Conservation (phyloP, 2,329 filamentous ascomycete species). For the Xylaria sp. region DNA sequence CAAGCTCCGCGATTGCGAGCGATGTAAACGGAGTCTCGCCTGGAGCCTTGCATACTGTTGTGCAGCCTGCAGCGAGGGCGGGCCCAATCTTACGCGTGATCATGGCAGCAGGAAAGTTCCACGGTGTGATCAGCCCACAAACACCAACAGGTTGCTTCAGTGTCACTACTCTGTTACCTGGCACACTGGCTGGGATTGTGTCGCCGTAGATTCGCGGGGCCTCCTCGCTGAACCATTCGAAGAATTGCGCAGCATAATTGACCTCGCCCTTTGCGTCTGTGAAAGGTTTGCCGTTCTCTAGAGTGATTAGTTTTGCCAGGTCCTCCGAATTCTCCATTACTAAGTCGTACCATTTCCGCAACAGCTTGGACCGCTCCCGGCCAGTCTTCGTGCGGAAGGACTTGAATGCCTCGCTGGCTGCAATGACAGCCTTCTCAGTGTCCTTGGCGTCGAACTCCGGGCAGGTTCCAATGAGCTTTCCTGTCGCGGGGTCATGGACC, state of each 20-base stretch:
- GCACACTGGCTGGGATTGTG: conserved; percentile 75
- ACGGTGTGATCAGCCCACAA: conserved; percentile 84
- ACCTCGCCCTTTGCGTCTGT: conserved; percentile 80
- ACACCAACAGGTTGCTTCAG: conserved; percentile 87
- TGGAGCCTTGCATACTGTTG: conserved; percentile 90
- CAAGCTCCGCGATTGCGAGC: conserved; percentile 87
- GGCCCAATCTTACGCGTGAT: conserved; percentile 77
- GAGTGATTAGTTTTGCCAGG: conserved; percentile 83
- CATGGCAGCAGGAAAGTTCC: conserved; percentile 89
- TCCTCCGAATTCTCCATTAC: conserved; percentile 83
- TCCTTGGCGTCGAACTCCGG: conserved; percentile 87
- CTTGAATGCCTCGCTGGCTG: conserved; percentile 81
- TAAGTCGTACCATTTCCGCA: conserved; percentile 85
- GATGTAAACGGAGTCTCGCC: conserved; percentile 93
- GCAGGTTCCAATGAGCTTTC: conserved; percentile 81
- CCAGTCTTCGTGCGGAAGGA: conserved; percentile 77
- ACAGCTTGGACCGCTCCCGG: conserved; percentile 77
- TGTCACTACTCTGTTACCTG: conserved; percentile 80
- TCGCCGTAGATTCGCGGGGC: conserved; percentile 79
- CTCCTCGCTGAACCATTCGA: conserved; percentile 86
- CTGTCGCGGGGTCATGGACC: conserved; percentile 85
- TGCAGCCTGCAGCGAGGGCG: conserved; percentile 92
- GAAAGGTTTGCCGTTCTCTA: conserved; percentile 89
- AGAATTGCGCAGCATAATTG: conserved; percentile 77
- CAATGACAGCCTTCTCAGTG: conserved; percentile 82